Base-by-base conservation (phyloP, 2,329 filamentous ascomycete genomes). In the Hymenoscyphus scutula region DNA sequence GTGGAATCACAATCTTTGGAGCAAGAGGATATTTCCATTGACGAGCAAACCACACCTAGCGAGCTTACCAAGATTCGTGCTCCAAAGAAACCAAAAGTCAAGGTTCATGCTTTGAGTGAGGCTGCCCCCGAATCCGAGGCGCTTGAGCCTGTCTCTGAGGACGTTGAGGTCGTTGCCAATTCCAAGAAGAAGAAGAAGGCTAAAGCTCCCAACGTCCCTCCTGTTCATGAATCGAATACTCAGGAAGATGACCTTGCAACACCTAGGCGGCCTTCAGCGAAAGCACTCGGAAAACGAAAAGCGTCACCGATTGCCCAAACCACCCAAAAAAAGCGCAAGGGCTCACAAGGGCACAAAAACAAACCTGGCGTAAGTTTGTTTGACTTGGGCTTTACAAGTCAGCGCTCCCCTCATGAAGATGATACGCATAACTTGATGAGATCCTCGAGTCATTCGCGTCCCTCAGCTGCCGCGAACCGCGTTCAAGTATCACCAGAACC, bases 221-320 rank as follows among this genome's bases (percentile, higher is more conserved):
- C 34, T 17, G 34, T 37, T 13, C 34, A 51, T 23, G 45, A 51
- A 51, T 23, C 45, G 7, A 19, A 51, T 23, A 19, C 45, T 19
- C n/a, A 48, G 27, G 56, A 53, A 19, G 41, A 63, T 29, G 57
- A 58, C 3, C 23, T 51, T 45, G 57, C 13, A 5, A 45, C 62
- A 13, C 55, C 59, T 32, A 38, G 11, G 6, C 53, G 34, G 15
- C 65, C 64, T 7, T 70, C 70, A 8, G 62, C 62, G 58, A 71
- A 71, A 55, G 62, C 68, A 7, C 54, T 70, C 6, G 69, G 70
- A 2, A 71, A 72, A 58, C 62, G 69, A 25, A 70, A 68, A 51
- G 67, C 66, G 15, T 61, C 59, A 45, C 23, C 59, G 13, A 23
- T 51, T 23, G 17, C 23, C 1, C 3, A 41, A 4, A 53, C 59